phyloP scores from a whole-genome alignment of 768 basidiomycete species.

The Trametes maxima region DNA sequence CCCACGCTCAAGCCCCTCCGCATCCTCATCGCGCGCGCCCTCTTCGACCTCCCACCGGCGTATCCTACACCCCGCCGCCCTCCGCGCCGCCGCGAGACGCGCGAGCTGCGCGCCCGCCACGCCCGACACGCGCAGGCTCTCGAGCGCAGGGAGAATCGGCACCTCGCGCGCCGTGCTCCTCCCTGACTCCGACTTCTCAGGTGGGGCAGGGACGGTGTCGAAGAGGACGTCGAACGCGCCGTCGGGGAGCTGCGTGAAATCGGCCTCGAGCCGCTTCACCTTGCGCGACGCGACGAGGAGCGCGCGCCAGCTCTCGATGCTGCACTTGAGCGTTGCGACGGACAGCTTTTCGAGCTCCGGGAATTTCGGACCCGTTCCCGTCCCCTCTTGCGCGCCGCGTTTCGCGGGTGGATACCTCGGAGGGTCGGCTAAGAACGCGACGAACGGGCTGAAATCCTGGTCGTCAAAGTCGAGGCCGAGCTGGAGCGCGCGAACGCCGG shows the following conservation, averaged over 20 bases:
- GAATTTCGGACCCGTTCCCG: constrained; percentile 22
- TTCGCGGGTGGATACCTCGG: not conserved
- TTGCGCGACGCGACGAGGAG: constrained; percentile 35
- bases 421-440: constrained; percentile 31
- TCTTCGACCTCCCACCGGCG: constrained; percentile 26
- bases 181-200: not conserved
- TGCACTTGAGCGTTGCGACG: constrained; percentile 30
- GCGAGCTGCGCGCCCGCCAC: constrained; percentile 17
- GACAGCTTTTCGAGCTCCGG: constrained; percentile 30
- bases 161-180: not conserved
- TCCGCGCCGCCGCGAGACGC: constrained; percentile 19
- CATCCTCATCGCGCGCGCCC: constrained; percentile 21
- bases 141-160: constrained; percentile 25
- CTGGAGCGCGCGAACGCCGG: constrained; percentile 45
- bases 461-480: constrained; percentile 46
- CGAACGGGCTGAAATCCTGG: constrained; percentile 54
- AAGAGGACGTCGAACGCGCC: constrained; percentile 25
- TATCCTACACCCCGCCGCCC: constrained; percentile 19
- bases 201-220: not conserved
- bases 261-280: constrained; percentile 45
- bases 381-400: not conserved
- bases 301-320: constrained; percentile 26
- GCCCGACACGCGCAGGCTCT: constrained; percentile 23
- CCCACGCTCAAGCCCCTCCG: constrained; percentile 18
- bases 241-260: constrained; percentile 40